Evolutionary conservation across 1,139 yeast species (phyloP), one percentile per base, ranked within the genome.

Genomic region (Geotrichum candidum): DNA sequence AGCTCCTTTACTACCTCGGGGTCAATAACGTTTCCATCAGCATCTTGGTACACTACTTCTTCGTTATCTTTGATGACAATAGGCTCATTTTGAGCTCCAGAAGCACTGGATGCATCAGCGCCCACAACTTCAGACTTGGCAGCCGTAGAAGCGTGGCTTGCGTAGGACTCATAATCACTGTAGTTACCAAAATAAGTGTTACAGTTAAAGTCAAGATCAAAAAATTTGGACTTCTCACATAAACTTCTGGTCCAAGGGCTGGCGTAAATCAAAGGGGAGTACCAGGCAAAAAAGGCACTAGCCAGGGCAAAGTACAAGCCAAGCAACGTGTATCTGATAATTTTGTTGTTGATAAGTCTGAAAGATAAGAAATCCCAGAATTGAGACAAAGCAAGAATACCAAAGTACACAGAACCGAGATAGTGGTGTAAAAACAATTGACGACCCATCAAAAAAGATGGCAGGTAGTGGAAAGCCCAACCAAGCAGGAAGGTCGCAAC

Each of bases 351-450:
- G 73, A 75, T 80, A 71, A 67, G 75, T 64, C 73, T 64, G 35
- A 61, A 57, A 11, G 70, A 78, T 59, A 88, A 65, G 61, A 90
- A 78, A 72, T 94, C 97, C 68, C 91, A 82, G 63, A 84, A 80
- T 73, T 91, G 97, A 33, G 95, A 94, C 64, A 94, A 77, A 0
- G 92, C 91, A 67, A 94, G 80, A 61, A 92, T 81, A 54, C 94
- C 96, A 75, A 94, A 92, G 77, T 91, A 94, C 59, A 89, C 84
- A 3, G 97, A 88, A 61, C 96, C 97, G 68, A 94, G 79, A 74
- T 94, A 92, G 75, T 92, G 98, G 74, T 92, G 97, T 70, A 94
- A 79, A 79, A 92, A 92, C 75, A 94, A 78, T 77, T 91, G 98
- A 76, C 98, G 87, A 35, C 88, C 94, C 98, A 92, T 92, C 65